Percentiles rank a stretch among this genome's conserved stretches.
phyloP scores from a whole-genome alignment of 164 flowering plant species.

The Piper betle region DNA sequence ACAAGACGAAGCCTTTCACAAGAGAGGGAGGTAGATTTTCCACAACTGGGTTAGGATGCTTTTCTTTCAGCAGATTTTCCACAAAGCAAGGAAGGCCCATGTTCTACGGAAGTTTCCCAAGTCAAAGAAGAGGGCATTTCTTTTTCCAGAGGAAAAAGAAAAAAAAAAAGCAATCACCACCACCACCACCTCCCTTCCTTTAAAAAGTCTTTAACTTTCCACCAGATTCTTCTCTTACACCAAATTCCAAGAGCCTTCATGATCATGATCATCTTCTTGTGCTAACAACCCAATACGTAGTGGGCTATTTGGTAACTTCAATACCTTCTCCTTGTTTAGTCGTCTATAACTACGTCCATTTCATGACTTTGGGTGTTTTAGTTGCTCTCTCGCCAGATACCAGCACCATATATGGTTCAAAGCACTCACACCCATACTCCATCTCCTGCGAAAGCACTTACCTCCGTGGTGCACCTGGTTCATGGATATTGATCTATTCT shows the following conservation, averaged over 20 bases:
- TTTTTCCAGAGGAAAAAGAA: conserved; percentile 27
- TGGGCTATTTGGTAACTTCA: conserved; percentile 1
- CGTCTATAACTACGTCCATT: conserved; percentile 16
- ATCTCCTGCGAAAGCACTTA: conserved; percentile 28
- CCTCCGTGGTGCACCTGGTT: conserved; percentile 35
- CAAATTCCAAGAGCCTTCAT: not conserved
- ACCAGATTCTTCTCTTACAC: conserved; percentile 16
- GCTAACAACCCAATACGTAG: not conserved
- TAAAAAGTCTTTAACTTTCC: conserved; percentile 22
- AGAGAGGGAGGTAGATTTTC: conserved; percentile 4
- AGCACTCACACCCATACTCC: conserved; percentile 29
- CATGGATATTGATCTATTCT: conserved; percentile 78
- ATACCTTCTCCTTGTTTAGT: not conserved
- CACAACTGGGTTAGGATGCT: conserved; percentile 28
- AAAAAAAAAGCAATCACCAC: conserved; percentile 25
- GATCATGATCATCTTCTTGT: not conserved
- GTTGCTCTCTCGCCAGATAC: too few relatives aligned
- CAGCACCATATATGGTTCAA: conserved; percentile 26
- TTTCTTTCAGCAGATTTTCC: conserved; percentile 18
- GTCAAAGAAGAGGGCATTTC: conserved; percentile 33
- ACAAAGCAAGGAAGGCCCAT: conserved; percentile 6
- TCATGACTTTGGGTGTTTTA: conserved; percentile 4
- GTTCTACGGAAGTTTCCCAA: conserved; percentile 17
- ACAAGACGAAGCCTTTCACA: conserved; percentile 22
- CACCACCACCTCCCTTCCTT: conserved; percentile 5